phyloP scores from a whole-genome alignment of 1,284 basidiomycete genomes.

The Meripilus lineatus region DNA sequence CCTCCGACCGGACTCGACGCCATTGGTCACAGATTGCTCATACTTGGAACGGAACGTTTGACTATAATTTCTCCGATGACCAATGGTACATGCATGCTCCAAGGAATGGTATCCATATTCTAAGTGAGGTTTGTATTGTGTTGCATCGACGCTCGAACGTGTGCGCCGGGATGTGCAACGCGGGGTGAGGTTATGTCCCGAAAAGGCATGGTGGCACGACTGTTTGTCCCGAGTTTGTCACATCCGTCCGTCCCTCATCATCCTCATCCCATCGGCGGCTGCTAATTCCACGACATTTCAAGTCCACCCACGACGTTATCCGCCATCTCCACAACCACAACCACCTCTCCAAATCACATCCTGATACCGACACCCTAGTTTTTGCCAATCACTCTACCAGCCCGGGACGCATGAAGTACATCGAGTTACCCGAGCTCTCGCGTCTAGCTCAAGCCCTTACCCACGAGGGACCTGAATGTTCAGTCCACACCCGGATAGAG shows the following conservation, averaged over 20 bases:
- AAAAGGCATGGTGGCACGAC: not conserved
- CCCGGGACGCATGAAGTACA: constrained; percentile 97
- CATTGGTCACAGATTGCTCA: too few species aligned
- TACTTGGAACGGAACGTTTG: too few species aligned
- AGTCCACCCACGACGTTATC: not conserved
- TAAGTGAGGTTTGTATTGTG: too few species aligned
- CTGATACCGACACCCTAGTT: constrained; percentile 6
- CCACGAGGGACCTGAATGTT: constrained; percentile 84
- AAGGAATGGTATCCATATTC: too few species aligned
- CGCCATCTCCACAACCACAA: constrained; percentile 1
- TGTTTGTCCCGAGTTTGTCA: not conserved
- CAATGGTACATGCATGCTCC: too few species aligned
- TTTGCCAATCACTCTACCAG: too few species aligned
- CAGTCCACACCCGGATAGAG: constrained; percentile 91
- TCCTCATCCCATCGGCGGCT: not conserved
- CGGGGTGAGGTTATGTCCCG: too few species aligned
- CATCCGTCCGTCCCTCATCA: not conserved
- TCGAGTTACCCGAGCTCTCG: constrained; percentile 79
- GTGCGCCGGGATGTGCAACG: too few species aligned
- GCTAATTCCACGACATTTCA: not conserved
- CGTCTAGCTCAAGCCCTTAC: constrained; percentile 80
- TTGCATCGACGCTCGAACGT: too few species aligned
- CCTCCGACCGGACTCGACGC: too few species aligned
- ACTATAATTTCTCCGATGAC: too few species aligned
- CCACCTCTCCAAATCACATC: constrained; percentile 1